Percentiles rank a stretch among this genome's conserved stretches.
These are phyloP conservation scores for Danielia reshetovae DNA, from an alignment of 805 yeast species.

Conservation along the genomic window DNA sequence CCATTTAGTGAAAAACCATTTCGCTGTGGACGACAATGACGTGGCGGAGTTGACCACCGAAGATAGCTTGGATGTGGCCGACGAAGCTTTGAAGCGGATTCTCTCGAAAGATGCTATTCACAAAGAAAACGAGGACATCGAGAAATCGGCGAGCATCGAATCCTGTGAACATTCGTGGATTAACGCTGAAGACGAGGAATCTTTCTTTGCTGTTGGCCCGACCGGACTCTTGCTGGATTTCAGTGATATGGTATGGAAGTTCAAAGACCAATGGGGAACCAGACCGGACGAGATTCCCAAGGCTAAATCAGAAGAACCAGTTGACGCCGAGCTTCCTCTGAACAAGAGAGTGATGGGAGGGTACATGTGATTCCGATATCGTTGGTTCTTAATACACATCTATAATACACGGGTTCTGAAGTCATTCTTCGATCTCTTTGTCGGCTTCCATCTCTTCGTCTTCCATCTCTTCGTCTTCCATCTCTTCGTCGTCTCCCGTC, in stretches of 20 bases:
- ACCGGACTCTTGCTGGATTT: conserved; percentile 67
- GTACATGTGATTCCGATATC: conserved; percentile 1
- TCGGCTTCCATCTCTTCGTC: conserved; percentile 1
- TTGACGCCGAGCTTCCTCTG: neutral
- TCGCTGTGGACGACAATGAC: conserved; percentile 24
- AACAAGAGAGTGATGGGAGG: conserved; percentile 10
- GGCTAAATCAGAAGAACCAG: neutral
- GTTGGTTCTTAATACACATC: neutral
- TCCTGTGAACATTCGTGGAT: conserved; percentile 47
- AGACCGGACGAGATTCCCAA: conserved; percentile 9
- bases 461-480: conserved; percentile 18
- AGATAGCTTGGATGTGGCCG: neutral
- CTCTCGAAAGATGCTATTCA: conserved; percentile 34
- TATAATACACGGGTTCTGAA: neutral
- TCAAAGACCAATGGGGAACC: conserved; percentile 28
- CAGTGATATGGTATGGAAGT: conserved; percentile 51
- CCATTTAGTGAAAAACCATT: conserved; percentile 71
- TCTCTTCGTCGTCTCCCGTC: conserved; percentile 23
- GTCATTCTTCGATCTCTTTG: too few relatives aligned
- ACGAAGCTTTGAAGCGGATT: conserved; percentile 13
- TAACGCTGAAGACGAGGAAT: conserved; percentile 37
- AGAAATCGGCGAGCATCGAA: conserved; percentile 19
- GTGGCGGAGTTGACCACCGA: conserved; percentile 1
- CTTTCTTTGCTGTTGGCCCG: conserved; percentile 54
- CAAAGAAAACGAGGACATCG: conserved; percentile 34